Percentiles rank a stretch among this genome's conserved stretches.
Conservation (phyloP, 1,284 basidiomycete species). For the Ceratobasidium sp. region DNA sequence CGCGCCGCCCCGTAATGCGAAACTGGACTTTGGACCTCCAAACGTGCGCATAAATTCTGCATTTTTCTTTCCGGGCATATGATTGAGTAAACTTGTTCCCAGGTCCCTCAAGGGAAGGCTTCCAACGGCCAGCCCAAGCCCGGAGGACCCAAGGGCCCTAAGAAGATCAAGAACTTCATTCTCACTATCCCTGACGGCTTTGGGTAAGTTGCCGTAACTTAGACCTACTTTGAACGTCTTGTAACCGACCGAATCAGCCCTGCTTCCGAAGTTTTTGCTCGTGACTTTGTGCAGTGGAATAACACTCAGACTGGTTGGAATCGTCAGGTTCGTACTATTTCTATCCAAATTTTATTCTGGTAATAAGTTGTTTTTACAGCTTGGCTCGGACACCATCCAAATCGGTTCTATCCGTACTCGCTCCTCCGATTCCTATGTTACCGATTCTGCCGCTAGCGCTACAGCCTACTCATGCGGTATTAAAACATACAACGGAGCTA, state of each 20-base stretch:
- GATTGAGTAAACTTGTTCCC: no score
- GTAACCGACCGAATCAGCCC: no score
- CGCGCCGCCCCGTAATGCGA: conserved; percentile 41
- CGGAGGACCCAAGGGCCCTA: conserved; percentile 20
- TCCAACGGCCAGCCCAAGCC: conserved; percentile 45
- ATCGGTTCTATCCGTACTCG: conserved; percentile 56
- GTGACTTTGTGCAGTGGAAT: conserved; percentile 52
- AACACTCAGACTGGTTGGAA: conserved; percentile 46
- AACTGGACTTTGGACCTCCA: conserved; percentile 44
- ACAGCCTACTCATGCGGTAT: conserved; percentile 57
- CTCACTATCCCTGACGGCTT: conserved; percentile 55
- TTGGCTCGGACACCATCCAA: conserved; percentile 55
- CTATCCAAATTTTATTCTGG: no score
- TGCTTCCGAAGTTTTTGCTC: conserved; percentile 56
- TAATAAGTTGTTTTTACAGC: no score
- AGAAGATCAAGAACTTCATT: conserved; percentile 52
- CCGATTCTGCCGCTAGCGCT: conserved; percentile 56
- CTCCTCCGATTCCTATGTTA: conserved; percentile 56
- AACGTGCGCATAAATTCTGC: conserved; percentile 6
- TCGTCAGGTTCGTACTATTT: no score
- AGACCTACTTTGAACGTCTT: no score
- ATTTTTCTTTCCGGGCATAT: not conserved
- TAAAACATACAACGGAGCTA: conserved; percentile 56
- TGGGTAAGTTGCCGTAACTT: conserved; percentile 46
- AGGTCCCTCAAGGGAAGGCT: conserved; percentile 44